Base-by-base conservation (phyloP, 2,329 filamentous ascomycete species). In the Plenodomus biglobosus region DNA sequence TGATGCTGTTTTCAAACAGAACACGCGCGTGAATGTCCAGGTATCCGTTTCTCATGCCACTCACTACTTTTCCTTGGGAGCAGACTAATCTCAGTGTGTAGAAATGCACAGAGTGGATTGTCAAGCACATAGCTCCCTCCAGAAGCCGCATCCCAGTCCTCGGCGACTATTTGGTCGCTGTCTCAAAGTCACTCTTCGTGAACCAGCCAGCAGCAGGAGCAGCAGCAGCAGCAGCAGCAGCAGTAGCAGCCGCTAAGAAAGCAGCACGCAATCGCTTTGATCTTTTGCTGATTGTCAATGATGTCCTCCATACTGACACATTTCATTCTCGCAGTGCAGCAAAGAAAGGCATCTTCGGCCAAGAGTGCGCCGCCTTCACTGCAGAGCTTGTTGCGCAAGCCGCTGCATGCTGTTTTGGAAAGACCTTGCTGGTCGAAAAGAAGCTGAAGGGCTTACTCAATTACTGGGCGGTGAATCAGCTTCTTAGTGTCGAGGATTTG, bases 51-150 rank as follows among this genome's bases (percentile, higher is more conserved):
- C 52, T 45, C 56, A 54, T 44, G 48, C 52, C 48, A 53, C 52
- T 55, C 47, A 51, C 51, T 40, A 46, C 32, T 43, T 48, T 27
- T 53, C 40, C 42, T 54, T 20, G 48, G 57, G 66, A 62, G 55
- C 63, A 64, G 55, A 63, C 65, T 70, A 68, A 69, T 70, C 53
- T 42, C 62, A 43, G 35, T 49, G 49, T 37, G 32, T 68, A 95
- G 91, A 88, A 84, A 79, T 92, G 88, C 81, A 95, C 92, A 81
- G 79, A 82, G 74, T 95, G 90, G 90, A 86, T 92, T 64, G 74
- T 91, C 67, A 80, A 81, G 62, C 83, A 90, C 75, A 78, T 92
- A 67, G 78, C 83, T 61, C 80, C 80, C 48, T 94, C 90, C 50
- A 71, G 81, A 47, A 76, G 80, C 58, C 85, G 90, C 61, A 80